A percentile compares a stretch with the other conserved stretches of the same genome.
These are phyloP conservation scores for Quercus bicolor DNA, from an alignment of 306 rosid genomes.

Conservation along the genomic window DNA sequence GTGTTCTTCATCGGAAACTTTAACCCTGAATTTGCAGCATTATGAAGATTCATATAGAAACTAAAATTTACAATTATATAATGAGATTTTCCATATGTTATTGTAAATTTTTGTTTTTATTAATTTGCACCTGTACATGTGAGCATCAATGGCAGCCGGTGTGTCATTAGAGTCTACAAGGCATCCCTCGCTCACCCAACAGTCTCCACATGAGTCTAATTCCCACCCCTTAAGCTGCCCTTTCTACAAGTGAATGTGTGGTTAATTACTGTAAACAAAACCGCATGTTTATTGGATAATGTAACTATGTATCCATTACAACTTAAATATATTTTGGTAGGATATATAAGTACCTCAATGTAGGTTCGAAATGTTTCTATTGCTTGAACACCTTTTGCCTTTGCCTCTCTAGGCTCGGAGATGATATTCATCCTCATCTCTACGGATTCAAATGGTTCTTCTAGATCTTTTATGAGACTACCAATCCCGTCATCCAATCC, in stretches of 20 bases:
- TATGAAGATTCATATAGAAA: not conserved
- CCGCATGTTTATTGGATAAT: not conserved
- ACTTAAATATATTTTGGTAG: not conserved
- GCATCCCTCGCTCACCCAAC: slow-evolving; percentile 97
- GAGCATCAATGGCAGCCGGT: slow-evolving; percentile 74
- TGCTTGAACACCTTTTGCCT: slow-evolving; percentile 62
- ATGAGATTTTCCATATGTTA: not conserved
- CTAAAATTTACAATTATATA: not conserved
- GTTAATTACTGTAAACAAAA: not conserved
- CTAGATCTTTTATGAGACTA: slow-evolving; percentile 64
- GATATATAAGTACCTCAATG: slow-evolving; percentile 49
- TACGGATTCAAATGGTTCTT: slow-evolving; percentile 65
- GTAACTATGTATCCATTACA: not conserved
- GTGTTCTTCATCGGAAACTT: slow-evolving; percentile 49
- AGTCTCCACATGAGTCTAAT: slow-evolving; percentile 78
- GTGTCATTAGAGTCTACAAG: slow-evolving; percentile 63
- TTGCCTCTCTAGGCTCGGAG: slow-evolving; percentile 64
- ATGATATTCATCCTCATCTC: slow-evolving; percentile 67
- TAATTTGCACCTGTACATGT: slow-evolving; percentile 68
- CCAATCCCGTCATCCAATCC: slow-evolving; percentile 84
- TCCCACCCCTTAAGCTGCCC: slow-evolving; percentile 88
- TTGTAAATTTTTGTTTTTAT: not conserved
- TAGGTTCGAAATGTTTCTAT: slow-evolving; percentile 62
- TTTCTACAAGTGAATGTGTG: slow-evolving; percentile 35
- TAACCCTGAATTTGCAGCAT: slow-evolving; percentile 49